Conservation (phyloP, 164 flowering plant genomes). For the Piper longum region DNA sequence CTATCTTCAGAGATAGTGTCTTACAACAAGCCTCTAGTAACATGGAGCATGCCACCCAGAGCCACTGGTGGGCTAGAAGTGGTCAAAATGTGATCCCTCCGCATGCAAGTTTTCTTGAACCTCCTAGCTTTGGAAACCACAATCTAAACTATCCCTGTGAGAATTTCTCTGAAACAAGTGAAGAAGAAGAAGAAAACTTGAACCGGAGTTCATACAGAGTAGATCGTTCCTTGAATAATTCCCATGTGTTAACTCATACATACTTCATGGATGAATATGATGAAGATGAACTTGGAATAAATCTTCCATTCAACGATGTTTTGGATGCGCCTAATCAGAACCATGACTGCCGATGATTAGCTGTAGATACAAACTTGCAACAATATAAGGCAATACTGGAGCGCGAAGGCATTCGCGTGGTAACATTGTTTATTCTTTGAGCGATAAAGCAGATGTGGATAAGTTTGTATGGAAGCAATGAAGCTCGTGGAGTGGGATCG, state of each 20-base stretch:
- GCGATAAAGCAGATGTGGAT: no score
- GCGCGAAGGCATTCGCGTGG: no score
- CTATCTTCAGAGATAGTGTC: conserved; percentile 44
- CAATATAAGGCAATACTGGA: no score
- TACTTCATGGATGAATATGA: conserved; percentile 35
- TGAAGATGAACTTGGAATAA: conserved; percentile 23
- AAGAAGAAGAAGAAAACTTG: conserved; percentile 36
- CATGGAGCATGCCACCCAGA: conserved; percentile 12
- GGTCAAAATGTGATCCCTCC: conserved; percentile 15
- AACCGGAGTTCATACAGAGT: conserved; percentile 22
- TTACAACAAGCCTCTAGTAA: conserved; percentile 20
- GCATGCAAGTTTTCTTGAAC: conserved; percentile 62
- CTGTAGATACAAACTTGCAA: background rate
- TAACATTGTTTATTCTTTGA: no score
- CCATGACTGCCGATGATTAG: background rate
- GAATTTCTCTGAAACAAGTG: conserved; percentile 34
- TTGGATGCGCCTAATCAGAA: conserved; percentile 24
- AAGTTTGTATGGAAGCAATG: no score
- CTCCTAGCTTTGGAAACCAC: conserved; percentile 15
- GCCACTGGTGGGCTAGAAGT: conserved; percentile 83
- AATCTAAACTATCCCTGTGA: conserved; percentile 13
- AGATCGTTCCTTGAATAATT: background rate
- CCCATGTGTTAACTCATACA: conserved; percentile 27
- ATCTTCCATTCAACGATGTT: conserved; percentile 71
- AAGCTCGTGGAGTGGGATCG: no score